Evolutionary conservation across 441 rosid genomes (phyloP), one percentile per base, ranked within the genome.

Genomic region (Mallotus repandus): DNA sequence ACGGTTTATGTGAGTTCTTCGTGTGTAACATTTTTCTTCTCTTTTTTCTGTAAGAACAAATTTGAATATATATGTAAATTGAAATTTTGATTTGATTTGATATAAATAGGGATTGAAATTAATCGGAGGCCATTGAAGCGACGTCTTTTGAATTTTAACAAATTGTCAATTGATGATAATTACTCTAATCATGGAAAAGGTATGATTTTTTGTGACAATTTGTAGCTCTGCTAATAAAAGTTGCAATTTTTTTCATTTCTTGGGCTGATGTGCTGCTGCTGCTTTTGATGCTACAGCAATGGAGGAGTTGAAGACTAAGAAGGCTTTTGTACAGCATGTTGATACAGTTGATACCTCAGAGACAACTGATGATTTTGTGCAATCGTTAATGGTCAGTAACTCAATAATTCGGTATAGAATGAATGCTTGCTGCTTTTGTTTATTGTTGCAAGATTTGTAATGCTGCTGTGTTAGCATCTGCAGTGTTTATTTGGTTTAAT

Each of bases 31-130:
- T n/a, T n/a, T n/a, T n/a, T n/a, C n/a, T n/a, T n/a, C n/a, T n/a
- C n/a, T n/a, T n/a, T n/a, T n/a, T n/a, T n/a, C n/a, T n/a, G n/a
- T n/a, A 54, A 54, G 9, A 57, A 4, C 19, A 63, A 8, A n/a
- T 2, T 18, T 63, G 29, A n/a, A 63, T 41, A 2, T 43, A 9
- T 6, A 8, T 7, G 1, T 45, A 45, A 57, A 60, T 60, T 2
- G 7, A 14, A 14, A 56, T 60, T 48, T 38, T 79, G 55, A 75
- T 46, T 41, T 35, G 5, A 18, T 11, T 64, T 67, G 13, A 4
- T 14, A n/a, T 10, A 14, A 50, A 58, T 63, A 94, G 97, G 96
- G 98, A 87, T 94, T 65, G 97, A 94, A 86, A 89, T 92, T 74
- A 87, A 86, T 65, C 96, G 91, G 83, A 84, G 89, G 72, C 96